Evolutionary conservation across 2,329 filamentous ascomycete species (phyloP).

Genomic region (Acrodontium crateriforme): DNA sequence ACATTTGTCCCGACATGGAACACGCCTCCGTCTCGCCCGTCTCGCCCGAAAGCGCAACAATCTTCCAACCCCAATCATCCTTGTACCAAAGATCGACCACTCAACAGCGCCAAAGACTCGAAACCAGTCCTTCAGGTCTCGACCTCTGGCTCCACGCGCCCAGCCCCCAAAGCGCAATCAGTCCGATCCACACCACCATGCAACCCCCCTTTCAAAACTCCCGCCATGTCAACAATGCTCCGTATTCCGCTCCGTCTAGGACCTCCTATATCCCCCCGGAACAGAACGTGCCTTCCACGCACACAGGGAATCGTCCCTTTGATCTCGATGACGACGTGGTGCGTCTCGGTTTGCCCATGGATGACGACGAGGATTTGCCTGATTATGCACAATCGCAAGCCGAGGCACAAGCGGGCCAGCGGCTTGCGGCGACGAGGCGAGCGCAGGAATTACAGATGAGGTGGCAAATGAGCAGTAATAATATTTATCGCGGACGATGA

Average conservation of each 20-base stretch:
- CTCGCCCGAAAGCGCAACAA: too few relatives aligned
- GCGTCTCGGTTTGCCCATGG: slow-evolving; percentile 2
- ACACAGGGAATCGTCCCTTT: too few relatives aligned
- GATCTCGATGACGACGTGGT: slow-evolving; percentile 1
- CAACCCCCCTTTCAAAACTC: neutral
- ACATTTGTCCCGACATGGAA: too few relatives aligned
- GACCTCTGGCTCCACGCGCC: slow-evolving; percentile 13
- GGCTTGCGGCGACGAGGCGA: slow-evolving; percentile 28
- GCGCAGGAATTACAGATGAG: slow-evolving; percentile 31
- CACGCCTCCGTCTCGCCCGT: slow-evolving; percentile 12
- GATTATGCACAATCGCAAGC: slow-evolving; percentile 35
- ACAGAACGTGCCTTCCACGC: too few relatives aligned
- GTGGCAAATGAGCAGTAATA: slow-evolving; percentile 24
- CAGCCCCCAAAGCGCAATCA: slow-evolving; percentile 2
- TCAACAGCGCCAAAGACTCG: slow-evolving; percentile 4
- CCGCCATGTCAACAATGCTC: neutral
- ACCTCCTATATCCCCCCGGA: too few relatives aligned
- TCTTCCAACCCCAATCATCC: too few relatives aligned
- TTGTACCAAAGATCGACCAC: neutral
- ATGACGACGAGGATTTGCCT: slow-evolving; percentile 28
- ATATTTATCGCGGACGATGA: too few relatives aligned
- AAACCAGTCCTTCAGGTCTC: slow-evolving; percentile 4
- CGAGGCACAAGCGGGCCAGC: slow-evolving; percentile 27
- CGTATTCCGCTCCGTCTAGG: too few relatives aligned
- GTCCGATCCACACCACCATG: neutral